These are phyloP conservation scores for Colletotrichum spinosum DNA, from an alignment of 2,329 filamentous ascomycete genomes.

Conservation along the genomic window DNA sequence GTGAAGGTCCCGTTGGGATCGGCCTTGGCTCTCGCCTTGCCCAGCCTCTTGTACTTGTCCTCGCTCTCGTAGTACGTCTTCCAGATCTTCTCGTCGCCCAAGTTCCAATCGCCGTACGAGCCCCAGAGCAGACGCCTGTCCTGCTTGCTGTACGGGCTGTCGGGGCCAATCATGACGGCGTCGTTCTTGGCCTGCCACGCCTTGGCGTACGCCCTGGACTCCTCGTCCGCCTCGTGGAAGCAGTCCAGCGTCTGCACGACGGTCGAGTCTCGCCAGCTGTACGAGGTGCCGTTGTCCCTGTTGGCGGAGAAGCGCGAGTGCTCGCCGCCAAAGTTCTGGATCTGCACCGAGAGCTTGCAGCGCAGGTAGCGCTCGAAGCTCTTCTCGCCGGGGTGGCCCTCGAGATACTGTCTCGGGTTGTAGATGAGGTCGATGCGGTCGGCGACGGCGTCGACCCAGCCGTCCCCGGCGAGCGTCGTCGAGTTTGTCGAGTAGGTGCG, in stretches of 20 bases:
- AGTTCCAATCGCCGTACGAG: slow-evolving; percentile 50
- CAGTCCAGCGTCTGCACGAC: slow-evolving; percentile 55
- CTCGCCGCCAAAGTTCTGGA: slow-evolving; percentile 58
- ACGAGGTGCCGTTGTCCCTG: slow-evolving; percentile 57
- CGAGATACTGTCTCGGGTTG: slow-evolving; percentile 39
- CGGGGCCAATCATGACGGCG: slow-evolving; percentile 37
- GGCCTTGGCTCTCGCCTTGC: slow-evolving; percentile 43
- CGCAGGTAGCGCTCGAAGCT: slow-evolving; percentile 16
- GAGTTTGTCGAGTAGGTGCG: slow-evolving; percentile 58
- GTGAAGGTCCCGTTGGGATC: slow-evolving; percentile 53
- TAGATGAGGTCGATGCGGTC: slow-evolving; percentile 53
- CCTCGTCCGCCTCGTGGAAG: slow-evolving; percentile 50
- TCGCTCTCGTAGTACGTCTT: slow-evolving; percentile 48
- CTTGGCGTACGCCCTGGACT: slow-evolving; percentile 47
- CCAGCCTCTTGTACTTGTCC: slow-evolving; percentile 49
- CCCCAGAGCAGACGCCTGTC: slow-evolving; percentile 55
- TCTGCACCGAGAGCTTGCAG: slow-evolving; percentile 57
- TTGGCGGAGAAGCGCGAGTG: slow-evolving; percentile 55
- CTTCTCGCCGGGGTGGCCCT: slow-evolving; percentile 42
- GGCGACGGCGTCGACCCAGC: slow-evolving; percentile 53
- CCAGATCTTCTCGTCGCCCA: slow-evolving; percentile 47
- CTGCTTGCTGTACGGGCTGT: slow-evolving; percentile 49
- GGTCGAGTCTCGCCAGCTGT: slow-evolving; percentile 59
- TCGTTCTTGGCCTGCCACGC: slow-evolving; percentile 58
- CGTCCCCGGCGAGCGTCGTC: slow-evolving; percentile 50